phyloP scores from a whole-genome alignment of 2,329 filamentous ascomycete species.

The Fusarium vanettenii region DNA sequence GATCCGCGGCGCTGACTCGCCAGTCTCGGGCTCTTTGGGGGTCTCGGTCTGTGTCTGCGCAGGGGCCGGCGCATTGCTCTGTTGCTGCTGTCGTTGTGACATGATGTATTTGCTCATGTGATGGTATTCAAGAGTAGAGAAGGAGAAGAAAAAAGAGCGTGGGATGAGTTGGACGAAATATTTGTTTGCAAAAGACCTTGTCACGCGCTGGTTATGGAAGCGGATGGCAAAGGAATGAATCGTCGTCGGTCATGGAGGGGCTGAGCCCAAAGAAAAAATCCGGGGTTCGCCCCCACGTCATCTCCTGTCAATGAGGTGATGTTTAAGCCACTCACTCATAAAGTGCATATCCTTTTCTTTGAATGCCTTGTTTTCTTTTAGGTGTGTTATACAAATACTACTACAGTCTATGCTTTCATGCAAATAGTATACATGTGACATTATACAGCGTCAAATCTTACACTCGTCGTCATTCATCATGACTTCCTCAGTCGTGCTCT shows the following conservation, averaged over 20 bases:
- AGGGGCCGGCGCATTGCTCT: constrained; percentile 42
- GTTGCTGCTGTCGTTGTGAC: constrained; percentile 48
- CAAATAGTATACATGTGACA: constrained; percentile 21
- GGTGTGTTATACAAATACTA: constrained; percentile 21
- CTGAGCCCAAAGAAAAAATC: constrained; percentile 23
- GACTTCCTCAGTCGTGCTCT: constrained; percentile 7
- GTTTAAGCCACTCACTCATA: neutral
- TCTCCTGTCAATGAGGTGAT: constrained; percentile 17
- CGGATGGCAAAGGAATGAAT: constrained; percentile 29
- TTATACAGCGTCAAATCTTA: constrained; percentile 23
- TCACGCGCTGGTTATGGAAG: constrained; percentile 29
- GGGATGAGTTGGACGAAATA: neutral
- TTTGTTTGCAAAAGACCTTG: neutral
- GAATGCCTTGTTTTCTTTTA: neutral
- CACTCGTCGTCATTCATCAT: constrained; percentile 24
- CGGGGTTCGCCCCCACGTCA: constrained; percentile 34
- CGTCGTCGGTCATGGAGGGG: constrained; percentile 30
- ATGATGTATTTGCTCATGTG: constrained; percentile 27
- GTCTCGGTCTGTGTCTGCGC: constrained; percentile 50
- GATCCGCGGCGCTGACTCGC: constrained; percentile 51
- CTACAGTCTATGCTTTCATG: constrained; percentile 16
- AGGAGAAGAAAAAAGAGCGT: neutral
- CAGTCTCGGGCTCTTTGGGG: constrained; percentile 40
- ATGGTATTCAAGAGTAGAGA: neutral
- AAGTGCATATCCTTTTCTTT: neutral